Evolutionary conservation across 768 basidiomycete species (phyloP).

Genomic region (Suillus bovinus): DNA sequence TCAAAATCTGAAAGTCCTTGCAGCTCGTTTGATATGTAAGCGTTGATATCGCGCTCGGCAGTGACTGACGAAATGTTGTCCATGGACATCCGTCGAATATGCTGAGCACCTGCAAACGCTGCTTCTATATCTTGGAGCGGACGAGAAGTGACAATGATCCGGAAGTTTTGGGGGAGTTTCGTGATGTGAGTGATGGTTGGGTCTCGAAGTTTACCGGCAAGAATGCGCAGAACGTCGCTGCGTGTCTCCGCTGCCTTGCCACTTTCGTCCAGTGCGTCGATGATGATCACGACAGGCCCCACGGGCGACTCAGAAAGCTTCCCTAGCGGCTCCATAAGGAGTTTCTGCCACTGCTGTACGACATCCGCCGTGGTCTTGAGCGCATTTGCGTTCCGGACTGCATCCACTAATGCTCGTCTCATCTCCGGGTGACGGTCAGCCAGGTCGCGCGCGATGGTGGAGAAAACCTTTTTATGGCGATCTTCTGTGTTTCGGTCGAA

Average conservation of each 20-base stretch:
- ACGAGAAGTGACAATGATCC: slow-evolving; percentile 11
- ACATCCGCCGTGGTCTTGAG: neutral
- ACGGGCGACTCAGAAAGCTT: slow-evolving; percentile 6
- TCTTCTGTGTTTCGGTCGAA: slow-evolving; percentile 5
- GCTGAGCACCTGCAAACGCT: neutral
- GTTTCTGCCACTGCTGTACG: slow-evolving; percentile 16
- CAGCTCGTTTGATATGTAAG: neutral
- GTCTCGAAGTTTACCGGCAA: neutral
- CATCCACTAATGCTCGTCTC: slow-evolving; percentile 1
- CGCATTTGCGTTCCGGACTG: neutral
- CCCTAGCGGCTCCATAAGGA: slow-evolving; percentile 16
- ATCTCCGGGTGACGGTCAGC: slow-evolving; percentile 3
- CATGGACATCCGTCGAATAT: neutral
- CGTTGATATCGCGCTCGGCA: neutral
- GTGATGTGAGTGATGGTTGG: neutral
- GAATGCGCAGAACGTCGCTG: slow-evolving; percentile 15
- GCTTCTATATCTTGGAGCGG: neutral
- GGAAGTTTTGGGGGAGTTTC: slow-evolving; percentile 12
- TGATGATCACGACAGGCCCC: slow-evolving; percentile 26
- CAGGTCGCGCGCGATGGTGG: slow-evolving; percentile 10
- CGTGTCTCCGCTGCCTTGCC: slow-evolving; percentile 10
- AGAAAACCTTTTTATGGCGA: slow-evolving; percentile 14
- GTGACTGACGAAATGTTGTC: neutral
- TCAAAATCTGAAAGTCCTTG: neutral
- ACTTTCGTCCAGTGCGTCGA: slow-evolving; percentile 26